Percentiles rank a stretch among this genome's conserved stretches.
phyloP scores from a whole-genome alignment of 2,329 filamentous ascomycete genomes.

The Rhinocladiella similis region DNA sequence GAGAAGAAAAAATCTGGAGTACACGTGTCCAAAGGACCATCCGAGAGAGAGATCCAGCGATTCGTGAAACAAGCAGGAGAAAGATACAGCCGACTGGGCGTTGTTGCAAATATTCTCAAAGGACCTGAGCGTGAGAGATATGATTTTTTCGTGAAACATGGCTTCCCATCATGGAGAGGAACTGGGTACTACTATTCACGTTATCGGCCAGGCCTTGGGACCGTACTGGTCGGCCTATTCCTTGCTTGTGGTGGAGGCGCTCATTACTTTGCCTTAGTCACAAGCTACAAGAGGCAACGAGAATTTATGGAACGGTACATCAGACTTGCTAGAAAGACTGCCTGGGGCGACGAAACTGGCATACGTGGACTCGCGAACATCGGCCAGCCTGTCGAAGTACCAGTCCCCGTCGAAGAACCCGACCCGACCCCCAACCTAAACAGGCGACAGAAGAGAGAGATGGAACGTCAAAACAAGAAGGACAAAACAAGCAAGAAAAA shows the following conservation, averaged over 20 bases:
- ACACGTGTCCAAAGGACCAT: slow-evolving; percentile 69
- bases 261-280: slow-evolving; percentile 82
- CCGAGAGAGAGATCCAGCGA: slow-evolving; percentile 71
- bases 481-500: slow-evolving; percentile 50
- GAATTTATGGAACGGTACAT: slow-evolving; percentile 93
- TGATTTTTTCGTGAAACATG: slow-evolving; percentile 89
- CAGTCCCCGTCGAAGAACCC: slow-evolving; percentile 47
- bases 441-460: slow-evolving; percentile 81
- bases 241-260: slow-evolving; percentile 78
- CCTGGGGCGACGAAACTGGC: slow-evolving; percentile 81
- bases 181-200: slow-evolving; percentile 98
- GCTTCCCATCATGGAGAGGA: slow-evolving; percentile 94
- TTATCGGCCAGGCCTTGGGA: slow-evolving; percentile 85
- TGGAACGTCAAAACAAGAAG: slow-evolving; percentile 80
- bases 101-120: slow-evolving; percentile 83
- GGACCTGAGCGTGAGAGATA: slow-evolving; percentile 81
- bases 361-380: slow-evolving; percentile 68
- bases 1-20: slow-evolving; percentile 61
- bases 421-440: slow-evolving; percentile 64
- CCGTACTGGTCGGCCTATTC: slow-evolving; percentile 79
- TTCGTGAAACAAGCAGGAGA: slow-evolving; percentile 80
- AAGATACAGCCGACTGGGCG: slow-evolving; percentile 77
- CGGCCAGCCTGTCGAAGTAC: slow-evolving; percentile 41
- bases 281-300: slow-evolving; percentile 84
- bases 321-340: slow-evolving; percentile 79